Evolutionary conservation across 225 moss, liverwort and hornwort genomes (phyloP).

Genomic region (Anthoceros angustus): DNA sequence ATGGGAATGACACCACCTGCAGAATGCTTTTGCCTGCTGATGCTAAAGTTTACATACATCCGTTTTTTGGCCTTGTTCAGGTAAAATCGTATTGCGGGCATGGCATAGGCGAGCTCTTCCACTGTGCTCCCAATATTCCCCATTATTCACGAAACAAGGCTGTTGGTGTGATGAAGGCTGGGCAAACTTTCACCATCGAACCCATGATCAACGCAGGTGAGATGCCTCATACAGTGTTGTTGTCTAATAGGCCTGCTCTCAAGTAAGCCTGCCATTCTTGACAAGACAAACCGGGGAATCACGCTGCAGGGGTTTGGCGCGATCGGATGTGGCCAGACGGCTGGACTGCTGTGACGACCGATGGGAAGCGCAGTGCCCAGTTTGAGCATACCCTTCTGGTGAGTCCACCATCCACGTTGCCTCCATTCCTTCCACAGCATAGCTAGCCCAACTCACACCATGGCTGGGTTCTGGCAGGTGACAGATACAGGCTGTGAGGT

Average conservation of each 20-base stretch:
- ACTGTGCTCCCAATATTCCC: conserved; percentile 95
- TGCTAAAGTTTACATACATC: neutral
- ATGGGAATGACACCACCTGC: neutral
- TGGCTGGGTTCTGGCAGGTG: conserved; percentile 25
- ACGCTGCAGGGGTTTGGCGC: conserved; percentile 49
- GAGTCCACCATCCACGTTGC: conserved; percentile 5
- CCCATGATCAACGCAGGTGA: conserved; percentile 93
- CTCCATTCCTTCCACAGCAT: too few species aligned
- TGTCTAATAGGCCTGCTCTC: neutral
- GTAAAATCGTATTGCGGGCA: conserved; percentile 92
- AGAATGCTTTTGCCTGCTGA: neutral
- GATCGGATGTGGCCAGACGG: conserved; percentile 98
- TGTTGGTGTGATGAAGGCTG: conserved; percentile 98
- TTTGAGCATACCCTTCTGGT: conserved; percentile 98
- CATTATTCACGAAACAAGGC: conserved; percentile 96
- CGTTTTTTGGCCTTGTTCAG: conserved; percentile 15
- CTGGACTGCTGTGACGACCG: conserved; percentile 62
- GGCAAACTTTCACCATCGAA: conserved; percentile 89
- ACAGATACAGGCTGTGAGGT: conserved; percentile 90
- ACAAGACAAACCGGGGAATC: neutral
- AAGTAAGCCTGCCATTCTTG: neutral
- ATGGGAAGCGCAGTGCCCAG: conserved; percentile 90
- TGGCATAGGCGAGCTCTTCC: conserved; percentile 96
- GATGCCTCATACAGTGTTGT: neutral
- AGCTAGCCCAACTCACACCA: neutral